Evolutionary conservation across 371 early-diverging fungal genomes (phyloP).

Genomic region (Paraphysoderma sedebokerense): DNA sequence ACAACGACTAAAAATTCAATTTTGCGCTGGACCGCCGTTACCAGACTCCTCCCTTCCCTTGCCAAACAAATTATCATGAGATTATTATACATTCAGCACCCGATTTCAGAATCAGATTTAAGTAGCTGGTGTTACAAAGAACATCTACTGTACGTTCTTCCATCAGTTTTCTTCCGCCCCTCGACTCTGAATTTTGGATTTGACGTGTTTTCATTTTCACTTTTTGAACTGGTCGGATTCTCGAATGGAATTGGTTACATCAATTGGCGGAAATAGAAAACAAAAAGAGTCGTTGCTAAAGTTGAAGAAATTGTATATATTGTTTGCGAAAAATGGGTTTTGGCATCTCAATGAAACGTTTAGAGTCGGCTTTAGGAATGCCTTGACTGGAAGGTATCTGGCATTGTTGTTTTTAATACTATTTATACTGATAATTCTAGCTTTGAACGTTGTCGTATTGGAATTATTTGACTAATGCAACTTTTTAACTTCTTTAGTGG

Average conservation of each 20-base stretch:
- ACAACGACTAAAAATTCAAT: too few relatives aligned
- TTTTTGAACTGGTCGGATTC: slow-evolving; percentile 3
- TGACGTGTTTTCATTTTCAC: background rate
- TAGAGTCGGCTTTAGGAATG: slow-evolving; percentile 59
- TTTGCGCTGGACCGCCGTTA: background rate
- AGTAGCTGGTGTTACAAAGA: slow-evolving; percentile 45
- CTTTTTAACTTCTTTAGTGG: too few relatives aligned
- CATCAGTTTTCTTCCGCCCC: slow-evolving; percentile 13
- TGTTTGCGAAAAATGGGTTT: slow-evolving; percentile 15
- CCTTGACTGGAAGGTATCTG: slow-evolving; percentile 78
- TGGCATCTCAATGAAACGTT: slow-evolving; percentile 34
- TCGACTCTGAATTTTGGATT: background rate
- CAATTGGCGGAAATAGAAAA: slow-evolving; percentile 16
- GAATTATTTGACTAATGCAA: background rate
- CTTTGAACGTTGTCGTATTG: slow-evolving; percentile 1
- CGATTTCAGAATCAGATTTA: slow-evolving; percentile 41
- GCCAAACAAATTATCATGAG: slow-evolving; percentile 84
- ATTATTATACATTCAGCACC: slow-evolving; percentile 49
- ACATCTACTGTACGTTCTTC: slow-evolving; percentile 14
- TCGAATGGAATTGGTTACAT: background rate
- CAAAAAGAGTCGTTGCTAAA: slow-evolving; percentile 39
- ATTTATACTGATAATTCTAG: background rate
- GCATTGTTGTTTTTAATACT: background rate
- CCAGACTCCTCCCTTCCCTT: slow-evolving; percentile 60
- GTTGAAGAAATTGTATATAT: slow-evolving; percentile 44